Evolutionary conservation across 1,284 basidiomycete species (phyloP), one percentile per base, ranked within the genome.

Genomic region (Tilletiopsis washingtonensis): DNA sequence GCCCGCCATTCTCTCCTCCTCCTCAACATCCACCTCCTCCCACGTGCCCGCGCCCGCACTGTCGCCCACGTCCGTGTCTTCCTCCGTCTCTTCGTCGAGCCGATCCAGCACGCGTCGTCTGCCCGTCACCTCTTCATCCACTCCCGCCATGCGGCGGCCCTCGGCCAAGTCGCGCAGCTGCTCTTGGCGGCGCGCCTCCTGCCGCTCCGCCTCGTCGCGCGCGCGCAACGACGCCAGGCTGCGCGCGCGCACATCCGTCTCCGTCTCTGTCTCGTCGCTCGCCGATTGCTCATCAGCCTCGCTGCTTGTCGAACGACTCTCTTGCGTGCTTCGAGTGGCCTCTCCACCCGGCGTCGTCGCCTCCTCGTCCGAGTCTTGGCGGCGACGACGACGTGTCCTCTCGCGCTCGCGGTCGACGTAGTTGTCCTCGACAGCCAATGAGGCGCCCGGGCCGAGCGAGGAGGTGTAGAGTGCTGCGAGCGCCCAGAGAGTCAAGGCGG

Each of bases 381-480:
- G 47, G 15, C 47, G 45, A 14, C 34, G 24, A 12, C 32, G 32
- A 34, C 19, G 23, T 32, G 9, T 43, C 12, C 21, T 5, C 15
- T n/a, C 19, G n/a, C 19, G 19, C 12, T 17, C 42, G 38, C 4
- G 20, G 38, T 40, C 47, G 14, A 36, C 26, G 23, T 29, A 52
- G 32, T 52, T 52, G 76, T 96, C 91, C 7, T 88, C 79, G 45
- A 93, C 76, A 74, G 93, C 85, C 52, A 85, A 78, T 74, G 94
- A 89, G 14, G 90, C 89, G 3, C 84, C 88, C 15, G 87, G 75
- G 71, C 91, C 88, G 37, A 96, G 77, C 80, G 50, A 41, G n/a
- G 62, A 61, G 4, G 59, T 64, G 47, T 67, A 70, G 24, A 64
- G 51, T 7, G 63, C 57, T 5, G 61, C 61, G 5, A 67, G 39